These are phyloP conservation scores for Starmerella cellae DNA, from an alignment of 805 yeast species.

Conservation along the genomic window DNA sequence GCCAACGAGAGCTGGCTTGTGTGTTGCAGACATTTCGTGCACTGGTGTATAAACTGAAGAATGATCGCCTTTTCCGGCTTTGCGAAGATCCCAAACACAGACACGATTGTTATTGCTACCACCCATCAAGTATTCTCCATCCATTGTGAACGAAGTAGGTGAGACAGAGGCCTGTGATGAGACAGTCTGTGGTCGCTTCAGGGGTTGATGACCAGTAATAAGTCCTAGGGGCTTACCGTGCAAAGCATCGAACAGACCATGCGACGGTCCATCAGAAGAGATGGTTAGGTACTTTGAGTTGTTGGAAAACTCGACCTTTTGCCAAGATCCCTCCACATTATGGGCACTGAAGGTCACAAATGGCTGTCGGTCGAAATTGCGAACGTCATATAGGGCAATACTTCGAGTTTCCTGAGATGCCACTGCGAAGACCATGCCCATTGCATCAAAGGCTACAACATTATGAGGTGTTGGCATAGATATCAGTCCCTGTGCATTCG, in stretches of 20 bases:
- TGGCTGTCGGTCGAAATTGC: constrained; percentile 45
- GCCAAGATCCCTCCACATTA: constrained; percentile 33
- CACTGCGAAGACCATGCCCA: constrained; percentile 68
- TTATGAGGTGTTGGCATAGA: constrained; percentile 40
- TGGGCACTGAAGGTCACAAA: constrained; percentile 37
- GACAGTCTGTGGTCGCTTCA: constrained; percentile 29
- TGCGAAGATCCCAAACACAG: constrained; percentile 38
- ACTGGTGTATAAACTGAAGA: constrained; percentile 20
- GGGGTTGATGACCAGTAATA: constrained; percentile 37
- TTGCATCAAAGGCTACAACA: constrained; percentile 64
- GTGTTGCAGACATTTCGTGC: constrained; percentile 16
- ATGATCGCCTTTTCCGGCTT: constrained; percentile 7
- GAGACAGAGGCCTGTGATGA: constrained; percentile 28
- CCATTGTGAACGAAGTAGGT: constrained; percentile 50
- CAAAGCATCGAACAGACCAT: constrained; percentile 57
- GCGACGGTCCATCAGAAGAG: constrained; percentile 41
- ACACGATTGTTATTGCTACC: constrained; percentile 46
- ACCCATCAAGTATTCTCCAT: constrained; percentile 47
- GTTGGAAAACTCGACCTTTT: constrained; percentile 64
- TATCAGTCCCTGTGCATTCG: constrained; percentile 50
- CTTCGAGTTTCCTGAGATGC: constrained; percentile 36
- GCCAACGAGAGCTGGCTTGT: constrained; percentile 16
- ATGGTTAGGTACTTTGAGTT: constrained; percentile 54
- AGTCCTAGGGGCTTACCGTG: constrained; percentile 40
- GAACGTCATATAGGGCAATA: constrained; percentile 48